phyloP scores from a whole-genome alignment of 192 early-diverging fungal species.

The Entomortierella lignicola region DNA sequence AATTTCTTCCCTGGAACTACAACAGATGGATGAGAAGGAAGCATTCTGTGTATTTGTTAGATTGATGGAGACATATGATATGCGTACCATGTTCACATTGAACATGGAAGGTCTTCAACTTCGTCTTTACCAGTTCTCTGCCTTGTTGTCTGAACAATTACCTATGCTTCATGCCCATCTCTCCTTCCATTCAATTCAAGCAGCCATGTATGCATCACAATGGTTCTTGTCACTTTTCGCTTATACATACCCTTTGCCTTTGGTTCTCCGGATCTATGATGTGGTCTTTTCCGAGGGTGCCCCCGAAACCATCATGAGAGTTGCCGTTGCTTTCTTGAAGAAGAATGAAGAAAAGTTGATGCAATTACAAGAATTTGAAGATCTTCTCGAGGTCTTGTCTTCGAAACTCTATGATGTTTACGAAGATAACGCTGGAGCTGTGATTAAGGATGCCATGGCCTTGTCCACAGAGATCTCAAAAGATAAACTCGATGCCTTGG shows the following conservation, averaged over 20 bases:
- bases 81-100: constrained; percentile 94
- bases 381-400: constrained; percentile 84
- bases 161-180: constrained; percentile 87
- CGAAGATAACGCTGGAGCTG: constrained; percentile 62
- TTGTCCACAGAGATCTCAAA: constrained; percentile 77
- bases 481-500: constrained; percentile 78
- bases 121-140: constrained; percentile 88
- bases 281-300: constrained; percentile 92
- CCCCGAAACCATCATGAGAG: constrained; percentile 87
- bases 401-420: constrained; percentile 86
- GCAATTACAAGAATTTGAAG: constrained; percentile 79
- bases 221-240: constrained; percentile 99
- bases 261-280: constrained; percentile 94
- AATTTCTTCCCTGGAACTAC: background rate
- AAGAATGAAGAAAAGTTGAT: constrained; percentile 80
- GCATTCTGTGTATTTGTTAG: constrained; percentile 95
- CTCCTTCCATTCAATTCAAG: constrained; percentile 72
- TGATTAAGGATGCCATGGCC: constrained; percentile 85
- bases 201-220: constrained; percentile 94
- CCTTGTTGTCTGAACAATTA: constrained; percentile 77
- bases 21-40: constrained; percentile 92
- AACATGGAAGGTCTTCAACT: constrained; percentile 95
- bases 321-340: constrained; percentile 90
- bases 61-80: constrained; percentile 92
- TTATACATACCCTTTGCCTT: constrained; percentile 90